A percentile compares a stretch with the other conserved stretches of the same genome.
phyloP scores from a whole-genome alignment of 306 rosid genomes.

The Datisca glomerata region DNA sequence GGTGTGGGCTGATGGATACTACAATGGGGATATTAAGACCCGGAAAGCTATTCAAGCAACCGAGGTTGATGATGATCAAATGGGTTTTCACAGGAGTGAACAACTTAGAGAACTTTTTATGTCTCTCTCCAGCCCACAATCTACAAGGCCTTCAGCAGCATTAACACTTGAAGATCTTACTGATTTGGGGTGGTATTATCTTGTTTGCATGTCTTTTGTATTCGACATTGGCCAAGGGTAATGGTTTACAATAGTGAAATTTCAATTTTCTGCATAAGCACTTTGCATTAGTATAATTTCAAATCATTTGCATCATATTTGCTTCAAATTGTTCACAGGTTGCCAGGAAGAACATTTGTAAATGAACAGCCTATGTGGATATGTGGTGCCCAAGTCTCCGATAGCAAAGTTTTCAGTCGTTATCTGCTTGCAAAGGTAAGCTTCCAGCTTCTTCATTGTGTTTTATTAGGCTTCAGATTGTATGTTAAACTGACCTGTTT shows the following conservation, averaged over 20 bases:
- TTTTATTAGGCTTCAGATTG: constrained; percentile 6
- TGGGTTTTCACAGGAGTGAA: constrained; percentile 66
- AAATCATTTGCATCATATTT: no score
- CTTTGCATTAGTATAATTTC: no score
- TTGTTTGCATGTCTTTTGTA: constrained; percentile 83
- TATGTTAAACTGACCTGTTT: constrained; percentile 9
- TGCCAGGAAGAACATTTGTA: constrained; percentile 66
- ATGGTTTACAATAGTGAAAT: no score
- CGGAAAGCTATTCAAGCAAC: constrained; percentile 62
- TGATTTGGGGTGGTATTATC: constrained; percentile 82
- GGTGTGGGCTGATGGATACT: constrained; percentile 77
- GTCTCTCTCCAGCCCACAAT: constrained; percentile 46
- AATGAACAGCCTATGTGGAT: constrained; percentile 60
- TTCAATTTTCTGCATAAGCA: no score
- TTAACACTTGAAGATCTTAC: constrained; percentile 81
- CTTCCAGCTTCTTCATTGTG: constrained; percentile 4
- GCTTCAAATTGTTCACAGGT: no score
- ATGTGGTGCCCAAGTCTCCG: constrained; percentile 41
- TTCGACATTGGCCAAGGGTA: constrained; percentile 84
- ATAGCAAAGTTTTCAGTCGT: constrained; percentile 53
- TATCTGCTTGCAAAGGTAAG: constrained; percentile 68
- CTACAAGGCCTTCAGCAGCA: constrained; percentile 63
- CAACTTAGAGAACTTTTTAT: constrained; percentile 51
- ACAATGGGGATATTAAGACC: constrained; percentile 86
- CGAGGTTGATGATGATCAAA: constrained; percentile 53